Base-by-base conservation (phyloP, 495 filamentous ascomycete species). In the Melanomma pulvis-pyrius region DNA sequence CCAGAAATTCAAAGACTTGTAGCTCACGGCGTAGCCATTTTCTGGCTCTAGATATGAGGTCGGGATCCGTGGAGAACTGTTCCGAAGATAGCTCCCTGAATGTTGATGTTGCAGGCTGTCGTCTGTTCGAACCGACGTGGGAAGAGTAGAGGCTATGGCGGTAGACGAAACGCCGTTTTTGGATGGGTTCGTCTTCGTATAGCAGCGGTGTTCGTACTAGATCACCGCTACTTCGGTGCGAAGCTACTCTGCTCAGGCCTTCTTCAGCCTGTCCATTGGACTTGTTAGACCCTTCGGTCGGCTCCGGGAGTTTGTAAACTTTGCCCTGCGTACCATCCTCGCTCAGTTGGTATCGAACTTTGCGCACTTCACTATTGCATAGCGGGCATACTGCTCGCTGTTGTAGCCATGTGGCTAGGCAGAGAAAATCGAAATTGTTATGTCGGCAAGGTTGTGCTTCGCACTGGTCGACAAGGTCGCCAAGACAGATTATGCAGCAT, bases 401-500 rank as follows among this genome's bases (percentile, higher is more conserved):
- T 51, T 51, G 22, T 17, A 51, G 48, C 48, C 48, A 51, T 25
- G 48, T 51, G 17, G 24, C 48, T 29, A 51, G 22, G n/a, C 48
- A 51, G 3, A 26, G 1, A 51, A 51, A 51, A 26, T 51, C 22
- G 48, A 51, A 51, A 51, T 25, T 25, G n/a, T 51, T 29, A 17
- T 51, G 48, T 51, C 48, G 6, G 48, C 48, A 51, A 51, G 48
- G 48, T 2, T 29, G 48, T 25, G 48, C 48, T 26, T 24, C 48
- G 26, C 48, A 51, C 17, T 24, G 22, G 26, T 51, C 48, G 21
- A 25, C 9, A 24, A 51, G 48, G 48, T 51, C 48, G 17, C 17
- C 19, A 51, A 51, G 48, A 26, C 48, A 51, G 22, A 51, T 51
- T 51, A 51, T 25, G 48, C 48, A 51, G 48, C 48, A 17, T 51